phyloP scores from a whole-genome alignment of 2,329 filamentous ascomycete species.

The Trichoderma citrinoviride region DNA sequence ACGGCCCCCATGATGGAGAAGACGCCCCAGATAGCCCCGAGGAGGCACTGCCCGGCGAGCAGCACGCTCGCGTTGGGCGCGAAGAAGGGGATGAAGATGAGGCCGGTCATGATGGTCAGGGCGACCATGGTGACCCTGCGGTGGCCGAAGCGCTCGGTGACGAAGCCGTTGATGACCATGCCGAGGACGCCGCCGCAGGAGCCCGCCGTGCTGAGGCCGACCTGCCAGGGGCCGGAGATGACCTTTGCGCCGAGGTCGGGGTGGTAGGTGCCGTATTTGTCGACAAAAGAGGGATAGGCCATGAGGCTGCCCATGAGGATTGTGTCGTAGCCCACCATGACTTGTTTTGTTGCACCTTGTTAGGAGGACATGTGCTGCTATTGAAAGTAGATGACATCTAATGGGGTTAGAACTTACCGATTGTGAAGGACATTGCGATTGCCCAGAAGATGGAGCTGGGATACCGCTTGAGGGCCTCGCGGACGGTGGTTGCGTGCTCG shows the following conservation, averaged over 20 bases:
- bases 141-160: slow-evolving; percentile 26
- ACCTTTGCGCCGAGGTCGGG: slow-evolving; percentile 29
- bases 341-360: background rate
- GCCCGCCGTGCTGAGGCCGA: slow-evolving; percentile 42
- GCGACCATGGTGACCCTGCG: slow-evolving; percentile 53
- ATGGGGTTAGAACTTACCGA: background rate
- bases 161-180: slow-evolving; percentile 24
- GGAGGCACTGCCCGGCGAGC: slow-evolving; percentile 44
- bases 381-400: background rate
- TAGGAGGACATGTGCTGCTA: background rate
- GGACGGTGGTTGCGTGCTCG: slow-evolving; percentile 28
- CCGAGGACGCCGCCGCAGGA: slow-evolving; percentile 40
- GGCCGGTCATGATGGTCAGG: slow-evolving; percentile 35
- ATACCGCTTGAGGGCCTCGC: slow-evolving; percentile 28
- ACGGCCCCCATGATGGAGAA: slow-evolving; percentile 42
- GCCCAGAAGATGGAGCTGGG: slow-evolving; percentile 36
- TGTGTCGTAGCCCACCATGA: slow-evolving; percentile 40
- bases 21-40: slow-evolving; percentile 40
- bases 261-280: slow-evolving; percentile 27
- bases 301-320: slow-evolving; percentile 35
- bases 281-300: slow-evolving; percentile 35
- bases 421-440: slow-evolving; percentile 28
- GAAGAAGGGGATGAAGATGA: slow-evolving; percentile 28
- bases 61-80: slow-evolving; percentile 38
- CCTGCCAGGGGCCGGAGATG: slow-evolving; percentile 47